These are phyloP conservation scores for Helenozyma rhizophorensis DNA, from an alignment of 805 yeast species.

Conservation along the genomic window DNA sequence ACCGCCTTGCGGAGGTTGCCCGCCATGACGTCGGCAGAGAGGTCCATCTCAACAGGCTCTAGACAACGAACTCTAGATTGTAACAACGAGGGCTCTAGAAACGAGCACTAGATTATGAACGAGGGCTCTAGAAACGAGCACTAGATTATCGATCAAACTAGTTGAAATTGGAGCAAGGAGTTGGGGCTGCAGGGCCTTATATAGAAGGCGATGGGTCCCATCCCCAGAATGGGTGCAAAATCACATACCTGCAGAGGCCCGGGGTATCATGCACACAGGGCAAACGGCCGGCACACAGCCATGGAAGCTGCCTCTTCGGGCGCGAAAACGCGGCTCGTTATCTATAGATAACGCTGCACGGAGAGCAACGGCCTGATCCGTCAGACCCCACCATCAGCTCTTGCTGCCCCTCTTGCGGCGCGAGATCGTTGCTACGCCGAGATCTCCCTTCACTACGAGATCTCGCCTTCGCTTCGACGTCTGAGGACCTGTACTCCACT, in stretches of 20 bases:
- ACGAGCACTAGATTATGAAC: no score
- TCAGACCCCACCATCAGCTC: background rate
- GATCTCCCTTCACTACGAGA: no score
- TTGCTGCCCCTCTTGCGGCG: no score
- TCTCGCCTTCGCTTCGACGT: no score
- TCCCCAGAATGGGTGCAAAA: constrained; percentile 18
- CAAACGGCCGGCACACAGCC: background rate
- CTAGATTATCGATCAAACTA: background rate
- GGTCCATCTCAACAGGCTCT: constrained; percentile 22
- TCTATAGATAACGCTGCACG: constrained; percentile 6
- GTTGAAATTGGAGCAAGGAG: background rate
- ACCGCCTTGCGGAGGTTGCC: constrained; percentile 37
- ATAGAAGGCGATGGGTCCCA: constrained; percentile 2
- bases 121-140: no score
- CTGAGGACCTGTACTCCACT: no score
- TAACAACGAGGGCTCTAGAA: no score
- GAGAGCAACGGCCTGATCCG: no score
- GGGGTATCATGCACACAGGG: constrained; percentile 6
- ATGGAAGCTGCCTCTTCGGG: constrained; percentile 3
- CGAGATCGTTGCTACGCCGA: no score
- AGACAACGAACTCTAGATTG: no score
- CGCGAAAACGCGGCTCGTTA: constrained; percentile 4
- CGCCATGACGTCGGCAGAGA: constrained; percentile 26
- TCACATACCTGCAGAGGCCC: constrained; percentile 2
- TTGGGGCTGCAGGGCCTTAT: background rate